Evolutionary conservation across 2,329 filamentous ascomycete species (phyloP).

Genomic region (Fusarium virguliforme): DNA sequence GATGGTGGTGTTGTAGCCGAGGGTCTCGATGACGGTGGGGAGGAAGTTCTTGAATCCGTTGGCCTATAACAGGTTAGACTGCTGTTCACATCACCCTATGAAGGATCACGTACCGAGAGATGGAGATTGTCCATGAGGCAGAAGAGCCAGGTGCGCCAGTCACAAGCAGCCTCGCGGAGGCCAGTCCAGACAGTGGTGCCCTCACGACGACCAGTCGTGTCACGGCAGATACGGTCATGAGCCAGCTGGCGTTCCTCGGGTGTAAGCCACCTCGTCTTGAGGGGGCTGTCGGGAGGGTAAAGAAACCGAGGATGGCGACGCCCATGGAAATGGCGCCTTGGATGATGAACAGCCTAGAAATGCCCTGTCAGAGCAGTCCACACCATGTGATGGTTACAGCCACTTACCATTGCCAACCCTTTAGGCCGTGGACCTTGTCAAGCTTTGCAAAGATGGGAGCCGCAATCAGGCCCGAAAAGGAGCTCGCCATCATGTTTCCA

Average conservation of each 20-base stretch:
- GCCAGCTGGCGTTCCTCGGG: slow-evolving; percentile 61
- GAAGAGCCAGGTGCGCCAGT: slow-evolving; percentile 52
- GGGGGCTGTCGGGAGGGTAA: slow-evolving; percentile 58
- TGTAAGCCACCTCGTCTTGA: slow-evolving; percentile 58
- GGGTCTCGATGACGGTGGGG: slow-evolving; percentile 61
- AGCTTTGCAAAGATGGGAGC: slow-evolving; percentile 59
- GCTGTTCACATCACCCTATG: slow-evolving; percentile 15
- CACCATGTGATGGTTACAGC: too few species aligned
- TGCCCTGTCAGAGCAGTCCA: not conserved
- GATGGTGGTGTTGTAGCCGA: slow-evolving; percentile 64
- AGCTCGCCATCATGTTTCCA: slow-evolving; percentile 56
- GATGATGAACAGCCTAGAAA: slow-evolving; percentile 51
- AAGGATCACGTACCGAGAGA: slow-evolving; percentile 28
- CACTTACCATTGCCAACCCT: slow-evolving; percentile 54
- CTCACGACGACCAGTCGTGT: slow-evolving; percentile 48
- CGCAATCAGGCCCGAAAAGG: slow-evolving; percentile 63
- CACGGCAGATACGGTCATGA: slow-evolving; percentile 57
- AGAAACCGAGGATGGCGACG: slow-evolving; percentile 54
- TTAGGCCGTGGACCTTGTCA: slow-evolving; percentile 48
- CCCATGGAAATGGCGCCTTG: slow-evolving; percentile 50
- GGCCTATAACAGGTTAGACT: slow-evolving; percentile 28
- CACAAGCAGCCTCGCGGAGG: slow-evolving; percentile 44
- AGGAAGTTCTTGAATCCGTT: slow-evolving; percentile 55
- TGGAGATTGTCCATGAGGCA: slow-evolving; percentile 39
- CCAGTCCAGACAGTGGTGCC: slow-evolving; percentile 57